These are phyloP conservation scores for Xylariaceae sp. DNA, from an alignment of 2,329 filamentous ascomycete species.

Conservation along the genomic window DNA sequence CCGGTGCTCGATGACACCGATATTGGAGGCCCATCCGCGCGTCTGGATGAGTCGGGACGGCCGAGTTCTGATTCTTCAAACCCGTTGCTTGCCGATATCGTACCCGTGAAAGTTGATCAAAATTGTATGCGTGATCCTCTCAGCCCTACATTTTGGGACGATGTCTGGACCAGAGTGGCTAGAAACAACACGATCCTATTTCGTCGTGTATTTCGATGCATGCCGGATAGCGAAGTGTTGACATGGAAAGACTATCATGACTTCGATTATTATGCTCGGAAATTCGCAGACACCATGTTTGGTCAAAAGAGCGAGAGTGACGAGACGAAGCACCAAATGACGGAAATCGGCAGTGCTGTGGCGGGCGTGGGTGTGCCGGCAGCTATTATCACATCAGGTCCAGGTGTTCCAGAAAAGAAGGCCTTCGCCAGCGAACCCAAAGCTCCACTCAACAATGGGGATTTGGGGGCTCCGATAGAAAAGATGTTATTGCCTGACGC, in stretches of 20 bases:
- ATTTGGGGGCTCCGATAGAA: slow-evolving; percentile 21
- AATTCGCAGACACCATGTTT: slow-evolving; percentile 67
- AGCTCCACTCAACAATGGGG: slow-evolving; percentile 18
- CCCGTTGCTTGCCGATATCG: slow-evolving; percentile 63
- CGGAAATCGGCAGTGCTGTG: slow-evolving; percentile 22
- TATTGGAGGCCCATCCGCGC: slow-evolving; percentile 68
- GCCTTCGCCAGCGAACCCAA: slow-evolving; percentile 17
- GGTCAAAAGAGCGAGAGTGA: slow-evolving; percentile 54
- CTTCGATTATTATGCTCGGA: slow-evolving; percentile 69
- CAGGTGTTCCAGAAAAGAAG: slow-evolving; percentile 24
- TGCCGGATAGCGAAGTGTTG: slow-evolving; percentile 91
- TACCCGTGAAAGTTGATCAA: slow-evolving; percentile 69
- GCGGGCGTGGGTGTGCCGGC: slow-evolving; percentile 30
- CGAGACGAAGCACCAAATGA: slow-evolving; percentile 40
- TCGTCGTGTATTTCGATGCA: slow-evolving; percentile 89
- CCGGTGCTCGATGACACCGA: slow-evolving; percentile 74
- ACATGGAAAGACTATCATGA: slow-evolving; percentile 93
- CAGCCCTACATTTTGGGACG: slow-evolving; percentile 74
- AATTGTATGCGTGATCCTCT: slow-evolving; percentile 95
- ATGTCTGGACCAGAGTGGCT: slow-evolving; percentile 82
- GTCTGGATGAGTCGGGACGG: slow-evolving; percentile 50
- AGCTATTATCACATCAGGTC: slow-evolving; percentile 24
- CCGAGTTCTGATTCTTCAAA: slow-evolving; percentile 44
- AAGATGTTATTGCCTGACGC: slow-evolving; percentile 21
- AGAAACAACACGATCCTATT: slow-evolving; percentile 95